Evolutionary conservation across 2,329 filamentous ascomycete genomes (phyloP).

Genomic region (Colletotrichum chrysophilum): DNA sequence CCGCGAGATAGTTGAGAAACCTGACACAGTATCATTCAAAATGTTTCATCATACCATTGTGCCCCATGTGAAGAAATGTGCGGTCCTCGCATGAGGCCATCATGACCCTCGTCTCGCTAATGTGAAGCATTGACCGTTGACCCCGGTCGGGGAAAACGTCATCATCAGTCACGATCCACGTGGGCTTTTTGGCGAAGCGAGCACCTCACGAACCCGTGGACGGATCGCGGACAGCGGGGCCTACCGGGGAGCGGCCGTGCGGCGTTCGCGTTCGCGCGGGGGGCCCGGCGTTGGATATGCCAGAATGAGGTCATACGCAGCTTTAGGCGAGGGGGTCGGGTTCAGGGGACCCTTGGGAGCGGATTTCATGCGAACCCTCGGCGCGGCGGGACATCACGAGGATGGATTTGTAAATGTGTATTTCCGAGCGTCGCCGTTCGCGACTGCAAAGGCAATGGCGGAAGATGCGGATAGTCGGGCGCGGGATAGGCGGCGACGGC

Average conservation of each 20-base stretch:
- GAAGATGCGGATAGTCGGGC: neutral
- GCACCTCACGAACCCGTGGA: neutral
- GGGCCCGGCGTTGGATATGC: neutral
- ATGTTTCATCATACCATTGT: neutral
- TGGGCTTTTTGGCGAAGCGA: neutral
- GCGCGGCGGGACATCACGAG: neutral
- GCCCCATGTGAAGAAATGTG: neutral
- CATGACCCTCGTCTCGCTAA: neutral
- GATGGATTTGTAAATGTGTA: neutral
- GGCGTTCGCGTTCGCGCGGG: neutral
- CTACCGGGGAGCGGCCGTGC: neutral
- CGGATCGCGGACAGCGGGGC: neutral
- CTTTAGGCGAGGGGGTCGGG: neutral
- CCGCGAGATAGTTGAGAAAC: neutral
- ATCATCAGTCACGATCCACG: neutral
- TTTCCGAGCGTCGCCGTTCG: no score
- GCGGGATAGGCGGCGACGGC: neutral
- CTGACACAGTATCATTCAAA: neutral
- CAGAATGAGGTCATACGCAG: neutral
- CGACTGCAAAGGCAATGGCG: neutral
- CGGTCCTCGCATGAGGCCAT: neutral
- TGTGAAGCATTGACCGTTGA: neutral
- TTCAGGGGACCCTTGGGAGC: neutral
- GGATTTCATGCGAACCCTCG: neutral
- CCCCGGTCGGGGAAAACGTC: neutral